Percentiles rank a stretch among this genome's conserved stretches.
Conservation (phyloP, 176 grass and related monocot genomes). For the Coix lacrymajobi region DNA sequence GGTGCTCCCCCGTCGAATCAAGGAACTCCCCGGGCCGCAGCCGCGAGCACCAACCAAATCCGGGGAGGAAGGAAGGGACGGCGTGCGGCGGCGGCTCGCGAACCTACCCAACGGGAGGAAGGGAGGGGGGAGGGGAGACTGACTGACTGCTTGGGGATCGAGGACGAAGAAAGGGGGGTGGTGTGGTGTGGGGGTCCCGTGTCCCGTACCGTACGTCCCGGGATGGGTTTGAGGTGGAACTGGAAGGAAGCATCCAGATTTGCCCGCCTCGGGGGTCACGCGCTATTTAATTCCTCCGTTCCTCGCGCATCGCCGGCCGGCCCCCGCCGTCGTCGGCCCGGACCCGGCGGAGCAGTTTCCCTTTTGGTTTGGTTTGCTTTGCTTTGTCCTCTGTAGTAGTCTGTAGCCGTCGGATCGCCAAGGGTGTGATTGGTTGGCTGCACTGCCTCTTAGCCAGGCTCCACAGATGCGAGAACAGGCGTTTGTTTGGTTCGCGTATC, state of each 20-base stretch:
- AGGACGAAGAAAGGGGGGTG: neutral
- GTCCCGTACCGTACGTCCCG: neutral
- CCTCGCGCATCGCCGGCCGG: neutral
- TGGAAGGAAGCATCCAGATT: conserved; percentile 36
- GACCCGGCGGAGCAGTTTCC: neutral
- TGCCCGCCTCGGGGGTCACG: conserved; percentile 27
- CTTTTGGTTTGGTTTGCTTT: neutral
- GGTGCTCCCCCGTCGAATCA: conserved; percentile 4
- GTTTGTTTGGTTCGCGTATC: no score
- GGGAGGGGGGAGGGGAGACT: neutral
- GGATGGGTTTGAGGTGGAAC: conserved; percentile 9
- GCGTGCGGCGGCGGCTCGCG: neutral
- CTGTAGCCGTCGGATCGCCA: conserved; percentile 2
- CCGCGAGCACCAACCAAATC: neutral
- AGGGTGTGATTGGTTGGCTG: no score
- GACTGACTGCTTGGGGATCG: conserved; percentile 20
- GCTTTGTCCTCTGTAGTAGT: no score
- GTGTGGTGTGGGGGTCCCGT: neutral
- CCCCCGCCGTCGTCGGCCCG: neutral
- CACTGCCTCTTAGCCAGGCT: no score
- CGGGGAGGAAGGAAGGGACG: neutral
- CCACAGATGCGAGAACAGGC: no score
- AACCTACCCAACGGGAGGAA: neutral
- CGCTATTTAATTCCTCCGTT: neutral
- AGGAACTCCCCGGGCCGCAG: neutral